phyloP scores from a whole-genome alignment of 176 grass and related monocot species.

The Eragrostis nindensis region DNA sequence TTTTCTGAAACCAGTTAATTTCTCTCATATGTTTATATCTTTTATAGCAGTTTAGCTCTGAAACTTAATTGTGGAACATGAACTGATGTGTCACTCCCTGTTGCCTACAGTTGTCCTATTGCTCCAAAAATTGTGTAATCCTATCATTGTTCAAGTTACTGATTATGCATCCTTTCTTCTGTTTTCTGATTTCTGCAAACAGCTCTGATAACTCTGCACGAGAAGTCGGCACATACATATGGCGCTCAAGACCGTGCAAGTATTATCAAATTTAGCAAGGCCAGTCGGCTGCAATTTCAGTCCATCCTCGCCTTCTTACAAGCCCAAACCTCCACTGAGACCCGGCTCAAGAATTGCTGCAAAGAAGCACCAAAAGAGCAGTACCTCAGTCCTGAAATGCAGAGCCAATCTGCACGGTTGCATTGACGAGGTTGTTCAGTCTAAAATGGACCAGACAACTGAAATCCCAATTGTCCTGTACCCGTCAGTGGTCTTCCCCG shows the following conservation, averaged over 20 bases:
- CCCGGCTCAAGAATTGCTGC: background rate
- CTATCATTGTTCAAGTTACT: background rate
- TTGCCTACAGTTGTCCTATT: background rate
- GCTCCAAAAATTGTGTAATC: background rate
- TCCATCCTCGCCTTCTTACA: background rate
- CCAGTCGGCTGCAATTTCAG: background rate
- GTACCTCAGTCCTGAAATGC: slow-evolving; percentile 33
- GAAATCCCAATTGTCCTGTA: slow-evolving; percentile 69
- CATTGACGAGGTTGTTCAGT: slow-evolving; percentile 17
- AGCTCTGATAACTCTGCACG: slow-evolving; percentile 8
- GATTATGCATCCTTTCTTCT: background rate
- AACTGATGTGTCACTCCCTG: background rate
- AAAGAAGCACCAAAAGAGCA: background rate
- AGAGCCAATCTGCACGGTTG: slow-evolving; percentile 24
- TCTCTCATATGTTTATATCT: background rate
- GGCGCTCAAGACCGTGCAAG: slow-evolving; percentile 45
- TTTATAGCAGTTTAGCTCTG: background rate
- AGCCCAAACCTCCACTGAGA: background rate
- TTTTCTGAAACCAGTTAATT: no score
- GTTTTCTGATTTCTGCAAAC: slow-evolving; percentile 1
- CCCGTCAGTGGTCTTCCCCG: slow-evolving; percentile 72
- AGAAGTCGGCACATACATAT: background rate
- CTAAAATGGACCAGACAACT: slow-evolving; percentile 35
- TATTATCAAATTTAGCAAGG: slow-evolving; percentile 19
- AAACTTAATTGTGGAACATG: background rate